phyloP scores from a whole-genome alignment of 2,329 filamentous ascomycete genomes.

The Calonectria pseudoreteaudii region DNA sequence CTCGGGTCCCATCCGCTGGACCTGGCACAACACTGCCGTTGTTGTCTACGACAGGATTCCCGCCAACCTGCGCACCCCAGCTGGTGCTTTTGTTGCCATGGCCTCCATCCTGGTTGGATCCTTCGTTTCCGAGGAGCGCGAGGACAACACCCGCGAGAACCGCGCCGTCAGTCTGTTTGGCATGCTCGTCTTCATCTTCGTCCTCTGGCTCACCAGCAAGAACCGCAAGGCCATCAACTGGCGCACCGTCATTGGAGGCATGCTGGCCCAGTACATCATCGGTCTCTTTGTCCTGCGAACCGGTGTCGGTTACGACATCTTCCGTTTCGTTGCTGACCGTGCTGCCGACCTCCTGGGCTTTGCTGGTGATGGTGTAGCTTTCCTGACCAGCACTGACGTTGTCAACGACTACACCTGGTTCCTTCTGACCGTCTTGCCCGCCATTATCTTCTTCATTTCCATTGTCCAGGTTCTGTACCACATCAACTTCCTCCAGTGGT shows the following conservation, averaged over 20 bases:
- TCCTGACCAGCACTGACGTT: constrained; percentile 67
- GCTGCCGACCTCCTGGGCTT: constrained; percentile 82
- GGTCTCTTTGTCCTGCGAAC: constrained; percentile 90
- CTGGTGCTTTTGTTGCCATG: constrained; percentile 73
- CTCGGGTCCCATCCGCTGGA: constrained; percentile 72
- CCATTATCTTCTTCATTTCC: constrained; percentile 96
- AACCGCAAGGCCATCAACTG: constrained; percentile 74
- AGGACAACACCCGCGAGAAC: constrained; percentile 83
- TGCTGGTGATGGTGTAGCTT: constrained; percentile 77
- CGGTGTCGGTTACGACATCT: constrained; percentile 86
- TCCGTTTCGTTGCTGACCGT: constrained; percentile 85
- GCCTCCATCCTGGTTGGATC: constrained; percentile 81
- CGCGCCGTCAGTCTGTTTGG: constrained; percentile 86
- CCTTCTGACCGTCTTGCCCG: constrained; percentile 82
- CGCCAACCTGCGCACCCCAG: constrained; percentile 70
- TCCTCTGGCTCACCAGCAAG: constrained; percentile 78
- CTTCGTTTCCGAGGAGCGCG: constrained; percentile 77
- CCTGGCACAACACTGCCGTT: constrained; percentile 76
- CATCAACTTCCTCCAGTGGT: constrained; percentile 87
- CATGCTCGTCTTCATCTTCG: constrained; percentile 74
- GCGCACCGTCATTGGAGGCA: constrained; percentile 88
- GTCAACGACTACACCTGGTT: constrained; percentile 69
- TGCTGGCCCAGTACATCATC: constrained; percentile 88
- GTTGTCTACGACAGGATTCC: constrained; percentile 73
- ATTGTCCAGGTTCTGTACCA: constrained; percentile 91